These are phyloP conservation scores for Pseudocercospora ulei DNA, from an alignment of 2,329 filamentous ascomycete species.

Conservation along the genomic window DNA sequence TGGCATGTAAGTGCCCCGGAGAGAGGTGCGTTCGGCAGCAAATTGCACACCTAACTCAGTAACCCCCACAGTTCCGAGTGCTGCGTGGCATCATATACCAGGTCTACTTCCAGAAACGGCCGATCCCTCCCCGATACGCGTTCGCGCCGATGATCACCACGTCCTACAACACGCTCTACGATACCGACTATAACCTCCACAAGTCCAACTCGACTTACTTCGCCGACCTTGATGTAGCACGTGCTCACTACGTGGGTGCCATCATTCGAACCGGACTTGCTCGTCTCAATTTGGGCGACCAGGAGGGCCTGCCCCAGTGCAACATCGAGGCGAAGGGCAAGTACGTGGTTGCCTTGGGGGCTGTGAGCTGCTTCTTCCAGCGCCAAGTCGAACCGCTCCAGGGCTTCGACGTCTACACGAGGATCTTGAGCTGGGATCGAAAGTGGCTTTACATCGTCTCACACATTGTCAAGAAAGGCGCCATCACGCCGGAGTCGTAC, in stretches of 20 bases:
- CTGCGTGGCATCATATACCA: constrained; percentile 42
- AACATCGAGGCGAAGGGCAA: constrained; percentile 27
- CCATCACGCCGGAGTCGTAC: constrained; percentile 37
- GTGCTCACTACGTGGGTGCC: constrained; percentile 64
- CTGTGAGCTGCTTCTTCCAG: constrained; percentile 43
- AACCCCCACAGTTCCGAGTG: constrained; percentile 37
- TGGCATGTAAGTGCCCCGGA: constrained; percentile 59
- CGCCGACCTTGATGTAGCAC: constrained; percentile 70
- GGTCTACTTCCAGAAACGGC: constrained; percentile 37
- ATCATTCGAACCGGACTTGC: constrained; percentile 41
- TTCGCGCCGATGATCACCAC: constrained; percentile 62
- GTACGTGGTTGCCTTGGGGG: constrained; percentile 41
- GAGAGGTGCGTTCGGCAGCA: not conserved
- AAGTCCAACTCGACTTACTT: constrained; percentile 83
- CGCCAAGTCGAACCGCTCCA: constrained; percentile 40
- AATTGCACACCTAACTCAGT: not conserved
- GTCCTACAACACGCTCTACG: constrained; percentile 58
- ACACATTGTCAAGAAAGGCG: constrained; percentile 42
- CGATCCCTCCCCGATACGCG: constrained; percentile 49
- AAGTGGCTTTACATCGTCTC: constrained; percentile 46
- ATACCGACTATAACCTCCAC: constrained; percentile 80
- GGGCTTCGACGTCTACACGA: constrained; percentile 43
- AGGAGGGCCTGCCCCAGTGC: constrained; percentile 30
- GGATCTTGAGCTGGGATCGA: constrained; percentile 42
- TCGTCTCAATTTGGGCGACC: constrained; percentile 32